These are phyloP conservation scores for Wickerhamia fluorescens DNA, from an alignment of 805 yeast species.

Conservation along the genomic window DNA sequence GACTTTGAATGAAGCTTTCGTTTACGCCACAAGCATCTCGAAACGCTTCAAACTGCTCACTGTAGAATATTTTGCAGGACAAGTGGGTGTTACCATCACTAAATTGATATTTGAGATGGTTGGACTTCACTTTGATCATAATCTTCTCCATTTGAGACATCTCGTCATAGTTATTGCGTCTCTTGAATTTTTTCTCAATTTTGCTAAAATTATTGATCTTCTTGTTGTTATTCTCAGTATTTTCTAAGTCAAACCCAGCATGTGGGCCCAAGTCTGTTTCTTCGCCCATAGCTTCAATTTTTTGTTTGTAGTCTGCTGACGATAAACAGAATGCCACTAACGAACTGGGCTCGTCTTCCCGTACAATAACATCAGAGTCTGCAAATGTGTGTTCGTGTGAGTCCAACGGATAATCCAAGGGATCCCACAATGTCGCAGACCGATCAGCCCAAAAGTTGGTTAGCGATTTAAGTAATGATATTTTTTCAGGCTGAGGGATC, in stretches of 20 bases:
- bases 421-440: constrained; percentile 92
- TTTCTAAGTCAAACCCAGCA: constrained; percentile 15
- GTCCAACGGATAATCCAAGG: constrained; percentile 73
- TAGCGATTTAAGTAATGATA: constrained; percentile 73
- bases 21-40: constrained; percentile 75
- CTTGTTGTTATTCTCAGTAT: constrained; percentile 23
- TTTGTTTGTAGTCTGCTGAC: constrained; percentile 71
- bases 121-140: constrained; percentile 77
- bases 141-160: constrained; percentile 47
- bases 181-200: constrained; percentile 36
- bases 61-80: constrained; percentile 89
- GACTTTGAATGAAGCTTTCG: constrained; percentile 74
- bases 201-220: constrained; percentile 32
- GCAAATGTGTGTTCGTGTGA: constrained; percentile 86
- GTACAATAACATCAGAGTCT: constrained; percentile 85
- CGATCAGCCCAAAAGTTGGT: constrained; percentile 97
- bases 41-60: constrained; percentile 95
- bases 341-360: constrained; percentile 97
- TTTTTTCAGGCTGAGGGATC: constrained; percentile 50
- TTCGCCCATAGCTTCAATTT: constrained; percentile 37
- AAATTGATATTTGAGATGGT: constrained; percentile 88
- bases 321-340: constrained; percentile 88
- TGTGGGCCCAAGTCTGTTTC: constrained; percentile 11
- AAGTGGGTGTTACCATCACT: constrained; percentile 73
- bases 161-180: constrained; percentile 15